phyloP scores from a whole-genome alignment of 2,329 filamentous ascomycete genomes.

The Clonostachys solani region DNA sequence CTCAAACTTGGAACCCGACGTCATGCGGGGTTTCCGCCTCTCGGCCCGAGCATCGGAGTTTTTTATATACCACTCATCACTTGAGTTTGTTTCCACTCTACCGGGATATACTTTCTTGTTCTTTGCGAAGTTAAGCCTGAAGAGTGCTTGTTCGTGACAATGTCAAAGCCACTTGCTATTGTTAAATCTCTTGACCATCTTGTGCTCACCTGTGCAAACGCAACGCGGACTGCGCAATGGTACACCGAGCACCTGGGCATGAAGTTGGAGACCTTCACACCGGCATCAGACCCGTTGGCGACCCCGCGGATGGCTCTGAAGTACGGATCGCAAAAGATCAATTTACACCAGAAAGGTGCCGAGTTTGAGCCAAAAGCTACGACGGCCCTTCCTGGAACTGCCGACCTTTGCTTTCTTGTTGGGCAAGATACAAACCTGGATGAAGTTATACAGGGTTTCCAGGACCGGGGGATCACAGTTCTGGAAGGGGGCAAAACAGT shows the following conservation, averaged over 20 bases:
- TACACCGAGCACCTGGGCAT: slow-evolving; percentile 54
- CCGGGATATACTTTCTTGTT: no score
- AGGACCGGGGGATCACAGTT: slow-evolving; percentile 38
- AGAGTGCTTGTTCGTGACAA: no score
- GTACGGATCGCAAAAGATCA: slow-evolving; percentile 58
- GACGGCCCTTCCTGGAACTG: slow-evolving; percentile 48
- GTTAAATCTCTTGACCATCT: slow-evolving; percentile 53
- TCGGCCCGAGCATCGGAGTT: no score
- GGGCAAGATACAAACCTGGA: slow-evolving; percentile 38
- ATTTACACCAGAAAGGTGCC: slow-evolving; percentile 51
- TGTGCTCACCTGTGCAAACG: slow-evolving; percentile 51
- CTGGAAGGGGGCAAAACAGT: slow-evolving; percentile 47
- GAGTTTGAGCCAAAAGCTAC: slow-evolving; percentile 58
- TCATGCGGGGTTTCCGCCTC: no score
- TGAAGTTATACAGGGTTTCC: slow-evolving; percentile 33
- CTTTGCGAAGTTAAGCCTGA: no score
- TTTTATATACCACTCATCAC: no score
- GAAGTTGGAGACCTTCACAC: slow-evolving; percentile 45
- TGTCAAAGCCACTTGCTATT: slow-evolving; percentile 4
- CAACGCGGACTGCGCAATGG: slow-evolving; percentile 45
- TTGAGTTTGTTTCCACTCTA: no score
- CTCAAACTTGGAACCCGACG: no score
- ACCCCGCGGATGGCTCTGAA: slow-evolving; percentile 41
- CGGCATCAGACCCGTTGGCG: slow-evolving; percentile 23
- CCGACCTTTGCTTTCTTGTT: slow-evolving; percentile 56